A percentile compares a stretch with the other conserved stretches of the same genome.
Conservation (phyloP, 192 early-diverging fungal species). For the Chytriomyces hyalinus region DNA sequence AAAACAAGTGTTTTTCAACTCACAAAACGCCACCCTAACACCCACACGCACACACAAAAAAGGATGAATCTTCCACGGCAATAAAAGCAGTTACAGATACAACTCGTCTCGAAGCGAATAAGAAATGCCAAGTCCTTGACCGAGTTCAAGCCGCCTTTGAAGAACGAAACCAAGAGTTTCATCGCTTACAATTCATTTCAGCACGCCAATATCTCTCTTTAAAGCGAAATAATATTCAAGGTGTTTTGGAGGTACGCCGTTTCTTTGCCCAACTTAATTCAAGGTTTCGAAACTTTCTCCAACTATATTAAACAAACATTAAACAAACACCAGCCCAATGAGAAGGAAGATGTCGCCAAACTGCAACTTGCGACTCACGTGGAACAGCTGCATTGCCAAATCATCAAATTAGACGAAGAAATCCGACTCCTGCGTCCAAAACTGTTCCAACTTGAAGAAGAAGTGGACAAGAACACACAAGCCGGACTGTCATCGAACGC, state of each 20-base stretch:
- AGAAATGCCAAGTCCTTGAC: not conserved
- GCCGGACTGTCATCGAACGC: not conserved
- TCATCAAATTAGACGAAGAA: constrained; percentile 28
- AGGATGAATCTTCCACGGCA: not conserved
- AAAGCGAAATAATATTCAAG: constrained; percentile 27
- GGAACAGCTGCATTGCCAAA: not conserved
- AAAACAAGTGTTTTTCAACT: not conserved
- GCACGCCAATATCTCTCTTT: constrained; percentile 20
- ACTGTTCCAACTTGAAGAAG: constrained; percentile 33
- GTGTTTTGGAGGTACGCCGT: constrained; percentile 4
- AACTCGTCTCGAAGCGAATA: not conserved
- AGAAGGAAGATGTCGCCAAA: constrained; percentile 10
- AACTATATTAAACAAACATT: not conserved
- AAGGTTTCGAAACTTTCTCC: not conserved
- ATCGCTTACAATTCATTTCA: constrained; percentile 15
- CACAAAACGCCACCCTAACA: not conserved
- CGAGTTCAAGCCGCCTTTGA: not conserved
- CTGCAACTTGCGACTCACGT: constrained; percentile 12
- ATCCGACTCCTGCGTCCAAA: constrained; percentile 22
- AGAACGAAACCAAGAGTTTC: constrained; percentile 30
- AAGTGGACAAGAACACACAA: constrained; percentile 11
- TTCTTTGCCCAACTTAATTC: not conserved
- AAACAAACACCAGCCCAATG: not conserved
- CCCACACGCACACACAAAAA: not conserved
- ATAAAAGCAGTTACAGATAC: constrained; percentile 1